phyloP scores from a whole-genome alignment of 352 stramenopile species.

The Elongisporangium undulatum region DNA sequence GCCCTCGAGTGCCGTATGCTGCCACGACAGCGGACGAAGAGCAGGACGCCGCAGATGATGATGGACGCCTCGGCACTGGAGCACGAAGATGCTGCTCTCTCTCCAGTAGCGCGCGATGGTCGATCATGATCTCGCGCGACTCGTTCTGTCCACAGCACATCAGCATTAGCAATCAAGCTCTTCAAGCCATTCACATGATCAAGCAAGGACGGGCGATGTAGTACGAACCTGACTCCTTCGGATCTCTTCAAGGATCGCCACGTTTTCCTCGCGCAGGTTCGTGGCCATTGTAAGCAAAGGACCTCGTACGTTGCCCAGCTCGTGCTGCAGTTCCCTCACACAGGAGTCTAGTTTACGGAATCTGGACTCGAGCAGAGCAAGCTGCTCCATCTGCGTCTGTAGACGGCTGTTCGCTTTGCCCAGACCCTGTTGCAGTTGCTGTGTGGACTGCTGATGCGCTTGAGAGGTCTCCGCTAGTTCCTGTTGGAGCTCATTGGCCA shows the following conservation, averaged over 20 bases:
- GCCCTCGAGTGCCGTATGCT: constrained; percentile 28
- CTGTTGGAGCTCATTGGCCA: constrained; percentile 14
- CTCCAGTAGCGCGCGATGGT: constrained; percentile 57
- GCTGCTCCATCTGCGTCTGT: constrained; percentile 28
- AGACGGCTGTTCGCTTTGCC: constrained; percentile 25
- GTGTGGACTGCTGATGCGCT: constrained; percentile 14
- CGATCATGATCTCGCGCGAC: constrained; percentile 58
- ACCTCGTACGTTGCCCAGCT: constrained; percentile 43
- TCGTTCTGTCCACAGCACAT: constrained; percentile 28
- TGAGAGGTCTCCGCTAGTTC: constrained; percentile 17
- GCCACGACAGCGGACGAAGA: not conserved
- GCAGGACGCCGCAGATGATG: constrained; percentile 17
- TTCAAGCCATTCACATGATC: not conserved
- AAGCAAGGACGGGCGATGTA: not conserved
- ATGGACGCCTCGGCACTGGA: constrained; percentile 22
- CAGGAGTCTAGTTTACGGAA: constrained; percentile 21
- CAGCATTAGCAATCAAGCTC: not conserved
- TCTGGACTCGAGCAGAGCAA: constrained; percentile 25
- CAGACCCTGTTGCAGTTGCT: constrained; percentile 25
- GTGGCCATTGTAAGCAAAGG: constrained; percentile 47
- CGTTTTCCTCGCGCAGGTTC: constrained; percentile 70
- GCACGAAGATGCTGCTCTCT: constrained; percentile 22
- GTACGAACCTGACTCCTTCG: constrained; percentile 47
- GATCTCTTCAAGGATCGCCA: constrained; percentile 60
- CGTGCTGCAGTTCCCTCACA: constrained; percentile 22